phyloP scores from a whole-genome alignment of 352 stramenopile species.

The Pythium plurisporium region DNA sequence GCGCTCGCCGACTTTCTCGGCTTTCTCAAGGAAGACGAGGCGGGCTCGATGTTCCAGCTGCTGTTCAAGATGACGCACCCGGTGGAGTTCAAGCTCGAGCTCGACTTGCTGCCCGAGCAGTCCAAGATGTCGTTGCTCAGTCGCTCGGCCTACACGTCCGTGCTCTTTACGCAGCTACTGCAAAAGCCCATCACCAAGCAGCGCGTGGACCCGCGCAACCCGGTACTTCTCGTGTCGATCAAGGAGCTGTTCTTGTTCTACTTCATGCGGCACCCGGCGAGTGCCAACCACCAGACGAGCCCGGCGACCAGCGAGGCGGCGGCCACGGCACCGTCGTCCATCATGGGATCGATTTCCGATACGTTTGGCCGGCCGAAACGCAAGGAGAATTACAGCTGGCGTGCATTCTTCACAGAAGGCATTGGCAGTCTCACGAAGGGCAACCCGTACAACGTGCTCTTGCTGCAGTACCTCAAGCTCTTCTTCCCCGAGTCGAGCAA shows the following conservation, averaged over 20 bases:
- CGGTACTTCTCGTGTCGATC: constrained; percentile 79
- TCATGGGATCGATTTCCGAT: constrained; percentile 47
- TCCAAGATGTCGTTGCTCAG: constrained; percentile 76
- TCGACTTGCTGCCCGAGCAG: constrained; percentile 76
- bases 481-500: constrained; percentile 67
- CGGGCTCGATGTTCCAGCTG: constrained; percentile 77
- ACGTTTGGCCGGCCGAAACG: constrained; percentile 42
- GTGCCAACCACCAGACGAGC: constrained; percentile 57
- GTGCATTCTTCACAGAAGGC: constrained; percentile 64
- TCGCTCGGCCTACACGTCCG: constrained; percentile 53
- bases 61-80: constrained; percentile 71
- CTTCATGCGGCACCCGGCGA: constrained; percentile 74
- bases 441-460: constrained; percentile 82
- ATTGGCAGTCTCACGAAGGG: constrained; percentile 55
- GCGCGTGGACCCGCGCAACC: constrained; percentile 63
- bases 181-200: constrained; percentile 80
- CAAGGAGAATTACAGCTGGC: constrained; percentile 61
- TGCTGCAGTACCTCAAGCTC: constrained; percentile 75
- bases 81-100: constrained; percentile 76
- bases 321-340: constrained; percentile 19
- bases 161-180: constrained; percentile 79
- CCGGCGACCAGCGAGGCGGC: constrained; percentile 16
- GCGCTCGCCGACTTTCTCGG: constrained; percentile 57
- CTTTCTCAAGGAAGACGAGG: constrained; percentile 52
- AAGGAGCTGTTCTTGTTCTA: constrained; percentile 85